Evolutionary conservation across 202 grass and related monocot genomes (phyloP).

Genomic region (Alloteropsis angusta): DNA sequence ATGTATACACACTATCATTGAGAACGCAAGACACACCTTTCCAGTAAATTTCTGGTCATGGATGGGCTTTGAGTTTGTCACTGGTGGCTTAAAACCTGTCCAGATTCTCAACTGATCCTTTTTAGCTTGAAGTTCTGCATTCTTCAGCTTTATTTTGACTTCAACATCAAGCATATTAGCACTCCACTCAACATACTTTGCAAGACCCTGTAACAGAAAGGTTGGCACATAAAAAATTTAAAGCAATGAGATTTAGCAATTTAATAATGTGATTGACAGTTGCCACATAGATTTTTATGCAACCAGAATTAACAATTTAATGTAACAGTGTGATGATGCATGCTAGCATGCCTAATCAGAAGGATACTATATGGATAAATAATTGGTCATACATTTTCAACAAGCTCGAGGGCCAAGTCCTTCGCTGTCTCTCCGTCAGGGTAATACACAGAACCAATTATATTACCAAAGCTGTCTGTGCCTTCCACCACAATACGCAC

Average conservation of each 20-base stretch:
- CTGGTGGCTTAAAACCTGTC: constrained; percentile 77
- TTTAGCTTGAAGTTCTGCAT: constrained; percentile 87
- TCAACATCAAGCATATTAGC: constrained; percentile 96
- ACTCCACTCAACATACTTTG: constrained; percentile 99
- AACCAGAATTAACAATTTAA: not conserved
- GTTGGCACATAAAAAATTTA: not conserved
- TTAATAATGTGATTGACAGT: not conserved
- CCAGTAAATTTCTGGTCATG: constrained; percentile 93
- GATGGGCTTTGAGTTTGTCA: constrained; percentile 83
- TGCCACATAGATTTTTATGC: not conserved
- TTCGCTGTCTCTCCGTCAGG: constrained; percentile 80
- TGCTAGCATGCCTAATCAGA: not conserved
- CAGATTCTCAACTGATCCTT: constrained; percentile 86
- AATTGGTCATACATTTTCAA: constrained; percentile 71
- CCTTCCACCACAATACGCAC: constrained; percentile 96
- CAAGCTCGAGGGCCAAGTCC: constrained; percentile 83
- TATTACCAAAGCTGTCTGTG: constrained; percentile 79
- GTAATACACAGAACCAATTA: constrained; percentile 97
- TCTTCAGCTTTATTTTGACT: constrained; percentile 75
- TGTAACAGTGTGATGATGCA: not conserved
- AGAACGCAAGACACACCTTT: constrained; percentile 39
- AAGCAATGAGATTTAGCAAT: not conserved
- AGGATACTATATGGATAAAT: constrained; percentile 11
- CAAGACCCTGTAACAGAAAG: constrained; percentile 59
- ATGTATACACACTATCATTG: not conserved